Evolutionary conservation across 352 stramenopile genomes (phyloP).

Genomic region (Pelagophyceae sp.): DNA sequence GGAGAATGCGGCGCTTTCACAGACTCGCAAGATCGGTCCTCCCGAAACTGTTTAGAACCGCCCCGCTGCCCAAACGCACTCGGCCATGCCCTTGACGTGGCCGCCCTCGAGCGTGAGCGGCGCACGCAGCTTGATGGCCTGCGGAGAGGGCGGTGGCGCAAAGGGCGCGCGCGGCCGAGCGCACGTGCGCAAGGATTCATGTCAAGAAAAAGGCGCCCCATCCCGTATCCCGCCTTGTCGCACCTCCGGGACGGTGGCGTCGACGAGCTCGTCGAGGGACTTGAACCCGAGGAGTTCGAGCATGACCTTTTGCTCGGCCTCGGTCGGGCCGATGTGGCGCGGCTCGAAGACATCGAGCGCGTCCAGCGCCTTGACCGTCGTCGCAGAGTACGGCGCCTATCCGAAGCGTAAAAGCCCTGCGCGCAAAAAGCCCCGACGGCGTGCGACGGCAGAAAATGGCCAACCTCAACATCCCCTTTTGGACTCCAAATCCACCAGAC

Average conservation of each 20-base stretch:
- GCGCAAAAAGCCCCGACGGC: too few relatives aligned
- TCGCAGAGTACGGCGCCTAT: not conserved
- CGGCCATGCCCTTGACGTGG: constrained; percentile 79
- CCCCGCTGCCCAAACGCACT: not conserved
- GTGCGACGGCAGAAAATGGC: too few relatives aligned
- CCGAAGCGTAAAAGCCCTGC: too few relatives aligned
- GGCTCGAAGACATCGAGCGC: constrained; percentile 16
- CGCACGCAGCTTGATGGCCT: constrained; percentile 69
- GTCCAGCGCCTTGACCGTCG: not conserved
- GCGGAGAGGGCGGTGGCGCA: too few relatives aligned
- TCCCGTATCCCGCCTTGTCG: too few relatives aligned
- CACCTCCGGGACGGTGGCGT: constrained; percentile 89
- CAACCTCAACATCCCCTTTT: too few relatives aligned
- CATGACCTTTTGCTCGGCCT: constrained; percentile 78
- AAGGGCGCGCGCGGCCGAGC: too few relatives aligned
- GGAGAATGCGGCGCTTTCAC: not conserved
- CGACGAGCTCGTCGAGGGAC: constrained; percentile 81
- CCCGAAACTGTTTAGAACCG: constrained; percentile 4
- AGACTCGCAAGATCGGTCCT: not conserved
- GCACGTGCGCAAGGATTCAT: too few relatives aligned
- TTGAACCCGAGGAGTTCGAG: constrained; percentile 79
- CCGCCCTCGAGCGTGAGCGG: constrained; percentile 54
- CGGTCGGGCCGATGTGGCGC: constrained; percentile 64
- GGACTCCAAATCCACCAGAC: too few relatives aligned
- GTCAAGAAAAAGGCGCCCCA: too few relatives aligned